These are phyloP conservation scores for Collariella sp. DNA, from an alignment of 495 filamentous ascomycete species.

Conservation along the genomic window DNA sequence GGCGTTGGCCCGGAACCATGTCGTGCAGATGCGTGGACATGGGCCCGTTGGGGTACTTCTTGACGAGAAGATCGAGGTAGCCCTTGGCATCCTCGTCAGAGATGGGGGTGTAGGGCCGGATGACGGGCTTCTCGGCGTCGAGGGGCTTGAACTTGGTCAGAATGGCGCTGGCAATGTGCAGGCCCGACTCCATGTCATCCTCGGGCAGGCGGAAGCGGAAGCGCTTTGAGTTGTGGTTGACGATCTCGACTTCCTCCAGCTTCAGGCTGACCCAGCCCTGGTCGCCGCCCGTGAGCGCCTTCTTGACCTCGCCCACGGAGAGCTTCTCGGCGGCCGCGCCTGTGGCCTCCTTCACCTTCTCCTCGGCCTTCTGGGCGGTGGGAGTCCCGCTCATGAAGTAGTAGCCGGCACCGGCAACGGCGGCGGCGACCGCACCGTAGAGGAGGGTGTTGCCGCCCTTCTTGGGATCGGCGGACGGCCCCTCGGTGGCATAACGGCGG, in stretches of 20 bases:
- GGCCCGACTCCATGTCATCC: constrained; percentile 70
- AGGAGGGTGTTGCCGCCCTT: constrained; percentile 35
- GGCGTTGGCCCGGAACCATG: constrained; percentile 66
- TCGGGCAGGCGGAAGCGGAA: constrained; percentile 79
- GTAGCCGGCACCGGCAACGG: constrained; percentile 43
- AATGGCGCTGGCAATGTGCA: constrained; percentile 73
- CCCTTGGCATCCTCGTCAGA: constrained; percentile 74
- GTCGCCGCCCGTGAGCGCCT: constrained; percentile 72
- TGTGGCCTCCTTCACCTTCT: constrained; percentile 40
- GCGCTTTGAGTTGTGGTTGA: constrained; percentile 87
- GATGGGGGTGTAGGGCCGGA: constrained; percentile 87
- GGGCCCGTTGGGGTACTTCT: constrained; percentile 78
- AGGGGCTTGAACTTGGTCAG: constrained; percentile 78
- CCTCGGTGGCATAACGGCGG: constrained; percentile 49
- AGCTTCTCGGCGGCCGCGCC: constrained; percentile 15
- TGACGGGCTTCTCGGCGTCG: constrained; percentile 68
- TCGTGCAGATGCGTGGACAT: constrained; percentile 86
- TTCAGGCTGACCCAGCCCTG: constrained; percentile 76
- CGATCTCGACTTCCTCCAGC: constrained; percentile 62
- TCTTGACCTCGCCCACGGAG: constrained; percentile 32
- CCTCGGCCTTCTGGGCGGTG: constrained; percentile 40
- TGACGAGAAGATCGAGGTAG: constrained; percentile 81
- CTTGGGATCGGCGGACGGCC: constrained; percentile 24
- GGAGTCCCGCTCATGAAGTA: constrained; percentile 44
- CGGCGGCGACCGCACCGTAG: constrained; percentile 32